phyloP scores from a whole-genome alignment of 148 eudicot species.

The Linanthus parryae region DNA sequence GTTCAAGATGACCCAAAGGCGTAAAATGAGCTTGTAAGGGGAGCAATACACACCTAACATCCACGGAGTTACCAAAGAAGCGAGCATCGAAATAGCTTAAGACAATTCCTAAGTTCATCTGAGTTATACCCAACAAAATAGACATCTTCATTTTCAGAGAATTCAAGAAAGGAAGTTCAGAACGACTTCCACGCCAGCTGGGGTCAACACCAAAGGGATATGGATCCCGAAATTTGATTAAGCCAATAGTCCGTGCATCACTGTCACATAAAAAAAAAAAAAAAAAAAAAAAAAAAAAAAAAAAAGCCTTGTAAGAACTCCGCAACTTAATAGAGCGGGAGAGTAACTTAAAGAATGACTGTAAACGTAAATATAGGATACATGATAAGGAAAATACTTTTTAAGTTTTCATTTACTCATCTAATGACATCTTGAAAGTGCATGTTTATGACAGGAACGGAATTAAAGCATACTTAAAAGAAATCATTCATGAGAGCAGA shows the following conservation, averaged over 20 bases:
- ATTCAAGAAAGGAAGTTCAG: conserved; percentile 96
- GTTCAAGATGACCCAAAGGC: background rate
- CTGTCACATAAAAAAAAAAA: conserved; percentile 33
- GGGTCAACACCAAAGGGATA: conserved; percentile 99
- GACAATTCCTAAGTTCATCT: conserved; percentile 91
- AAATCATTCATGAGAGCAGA: too few relatives aligned
- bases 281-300: conserved; percentile 13
- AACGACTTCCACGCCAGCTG: conserved; percentile 96
- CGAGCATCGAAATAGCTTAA: conserved; percentile 90
- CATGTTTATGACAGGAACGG: background rate
- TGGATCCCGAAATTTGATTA: conserved; percentile 71
- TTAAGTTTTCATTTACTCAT: too few relatives aligned
- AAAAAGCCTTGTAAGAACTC: background rate
- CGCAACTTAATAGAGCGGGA: background rate
- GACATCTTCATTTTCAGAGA: conserved; percentile 99
- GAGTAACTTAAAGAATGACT: background rate
- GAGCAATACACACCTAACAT: conserved; percentile 53
- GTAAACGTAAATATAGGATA: too few relatives aligned
- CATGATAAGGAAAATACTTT: too few relatives aligned
- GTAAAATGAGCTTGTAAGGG: conserved; percentile 11
- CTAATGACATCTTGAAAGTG: too few relatives aligned
- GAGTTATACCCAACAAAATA: conserved; percentile 81
- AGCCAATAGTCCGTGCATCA: conserved; percentile 68
- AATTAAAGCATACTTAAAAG: too few relatives aligned
- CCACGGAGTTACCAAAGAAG: conserved; percentile 68